These are phyloP conservation scores for Podosphaera fusca DNA, from an alignment of 2,329 filamentous ascomycete genomes.

Conservation along the genomic window DNA sequence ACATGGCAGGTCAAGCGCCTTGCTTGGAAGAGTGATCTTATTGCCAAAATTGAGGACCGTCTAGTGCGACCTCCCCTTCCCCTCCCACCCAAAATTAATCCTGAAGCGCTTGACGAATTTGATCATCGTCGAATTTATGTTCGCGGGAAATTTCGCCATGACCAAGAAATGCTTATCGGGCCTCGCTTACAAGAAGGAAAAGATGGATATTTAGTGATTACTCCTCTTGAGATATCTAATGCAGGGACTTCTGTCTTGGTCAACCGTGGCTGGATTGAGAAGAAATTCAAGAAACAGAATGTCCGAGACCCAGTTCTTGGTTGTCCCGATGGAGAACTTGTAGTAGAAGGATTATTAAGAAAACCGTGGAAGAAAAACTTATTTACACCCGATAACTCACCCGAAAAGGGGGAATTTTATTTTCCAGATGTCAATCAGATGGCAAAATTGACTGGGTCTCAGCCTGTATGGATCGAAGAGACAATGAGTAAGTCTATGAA, in stretches of 20 bases:
- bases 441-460: conserved; percentile 59
- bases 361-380: conserved; percentile 94
- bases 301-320: conserved; percentile 37
- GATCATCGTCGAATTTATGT: conserved; percentile 73
- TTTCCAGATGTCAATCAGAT: conserved; percentile 89
- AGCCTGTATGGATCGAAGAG: conserved; percentile 85
- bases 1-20: conserved; percentile 91
- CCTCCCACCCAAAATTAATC: conserved; percentile 62
- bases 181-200: conserved; percentile 74
- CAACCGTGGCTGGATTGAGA: conserved; percentile 78
- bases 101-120: conserved; percentile 62
- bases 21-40: conserved; percentile 78
- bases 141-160: conserved; percentile 53
- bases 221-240: conserved; percentile 54
- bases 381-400: conserved; percentile 82
- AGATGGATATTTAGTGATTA: conserved; percentile 78
- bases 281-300: conserved; percentile 43
- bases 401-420: conserved; percentile 69
- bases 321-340: conserved; percentile 40
- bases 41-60: conserved; percentile 81
- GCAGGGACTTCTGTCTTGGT: conserved; percentile 53
- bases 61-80: conserved; percentile 68
- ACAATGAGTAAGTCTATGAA: conserved; percentile 47
- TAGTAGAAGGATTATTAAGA: conserved; percentile 62
- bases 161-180: conserved; percentile 89